Percentiles rank a stretch among this genome's conserved stretches.
Conservation (phyloP, 2,329 filamentous ascomycete species). For the Westerdykella aurantiaca region DNA sequence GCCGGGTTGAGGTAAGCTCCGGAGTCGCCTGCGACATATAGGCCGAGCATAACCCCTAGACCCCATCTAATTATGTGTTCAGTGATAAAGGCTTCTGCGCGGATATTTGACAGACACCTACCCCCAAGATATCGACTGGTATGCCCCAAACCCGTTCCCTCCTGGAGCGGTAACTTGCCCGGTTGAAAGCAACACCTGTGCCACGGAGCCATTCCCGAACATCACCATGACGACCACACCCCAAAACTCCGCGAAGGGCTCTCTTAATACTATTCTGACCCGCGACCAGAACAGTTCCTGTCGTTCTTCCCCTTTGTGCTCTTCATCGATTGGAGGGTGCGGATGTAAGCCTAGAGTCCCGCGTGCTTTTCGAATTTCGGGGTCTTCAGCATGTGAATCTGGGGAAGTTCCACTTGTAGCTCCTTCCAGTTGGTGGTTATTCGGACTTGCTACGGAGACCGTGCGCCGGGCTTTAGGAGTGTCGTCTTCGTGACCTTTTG, state of each 20-base stretch:
- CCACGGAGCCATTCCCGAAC: conserved; percentile 43
- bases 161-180: conserved; percentile 38
- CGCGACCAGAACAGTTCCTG: conserved; percentile 36
- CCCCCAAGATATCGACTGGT: conserved; percentile 42
- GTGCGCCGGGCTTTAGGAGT: no score
- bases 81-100: no score
- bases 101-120: conserved; percentile 7
- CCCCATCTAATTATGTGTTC: conserved; percentile 26
- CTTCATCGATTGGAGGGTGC: conserved; percentile 37
- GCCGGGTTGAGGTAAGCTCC: conserved; percentile 61
- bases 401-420: no score
- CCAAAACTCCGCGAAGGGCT: conserved; percentile 43
- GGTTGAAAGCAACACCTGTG: conserved; percentile 39
- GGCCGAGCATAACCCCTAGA: conserved; percentile 42
- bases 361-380: conserved; percentile 11
- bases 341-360: conserved; percentile 35
- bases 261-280: conserved; percentile 34
- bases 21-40: conserved; percentile 60
- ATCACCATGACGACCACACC: conserved; percentile 40
- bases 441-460: no score
- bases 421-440: no score
- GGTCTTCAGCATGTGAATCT: no score
- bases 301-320: conserved; percentile 35
- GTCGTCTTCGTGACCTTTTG: no score
- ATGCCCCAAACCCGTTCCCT: conserved; percentile 39